Conservation (phyloP, 306 rosid species). For the Trifolium pratense region DNA sequence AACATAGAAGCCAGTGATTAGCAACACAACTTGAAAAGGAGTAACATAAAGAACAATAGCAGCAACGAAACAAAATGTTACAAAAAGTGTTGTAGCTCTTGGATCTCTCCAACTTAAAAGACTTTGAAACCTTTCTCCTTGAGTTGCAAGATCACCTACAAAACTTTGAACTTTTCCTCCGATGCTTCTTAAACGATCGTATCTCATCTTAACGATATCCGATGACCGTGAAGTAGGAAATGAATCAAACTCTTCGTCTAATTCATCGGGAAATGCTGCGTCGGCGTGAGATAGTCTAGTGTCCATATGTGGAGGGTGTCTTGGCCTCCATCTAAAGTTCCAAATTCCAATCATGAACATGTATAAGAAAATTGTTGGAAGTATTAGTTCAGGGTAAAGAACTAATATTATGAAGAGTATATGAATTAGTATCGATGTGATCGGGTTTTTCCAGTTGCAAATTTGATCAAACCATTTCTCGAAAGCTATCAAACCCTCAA, state of each 20-base stretch:
- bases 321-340: conserved; percentile 81
- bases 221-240: conserved; percentile 74
- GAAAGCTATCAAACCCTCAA: conserved; percentile 65
- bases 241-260: conserved; percentile 83
- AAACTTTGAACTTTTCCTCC: conserved; percentile 88
- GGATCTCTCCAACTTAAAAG: conserved; percentile 94
- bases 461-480: conserved; percentile 91
- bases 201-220: conserved; percentile 74
- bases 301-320: conserved; percentile 96
- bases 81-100: conserved; percentile 74
- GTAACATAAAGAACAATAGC: conserved; percentile 80
- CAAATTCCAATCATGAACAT: conserved; percentile 89
- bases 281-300: conserved; percentile 82
- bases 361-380: conserved; percentile 83
- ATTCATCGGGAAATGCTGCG: conserved; percentile 79
- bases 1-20: conserved; percentile 65
- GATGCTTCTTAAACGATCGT: conserved; percentile 81
- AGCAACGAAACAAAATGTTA: conserved; percentile 68
- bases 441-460: conserved; percentile 87
- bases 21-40: conserved; percentile 76
- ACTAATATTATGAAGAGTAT: conserved; percentile 78
- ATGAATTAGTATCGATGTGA: conserved; percentile 82
- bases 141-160: conserved; percentile 86
- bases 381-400: conserved; percentile 81
- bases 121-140: conserved; percentile 86